Evolutionary conservation across 495 filamentous ascomycete genomes (phyloP).

Genomic region (Penicillium alfredii): DNA sequence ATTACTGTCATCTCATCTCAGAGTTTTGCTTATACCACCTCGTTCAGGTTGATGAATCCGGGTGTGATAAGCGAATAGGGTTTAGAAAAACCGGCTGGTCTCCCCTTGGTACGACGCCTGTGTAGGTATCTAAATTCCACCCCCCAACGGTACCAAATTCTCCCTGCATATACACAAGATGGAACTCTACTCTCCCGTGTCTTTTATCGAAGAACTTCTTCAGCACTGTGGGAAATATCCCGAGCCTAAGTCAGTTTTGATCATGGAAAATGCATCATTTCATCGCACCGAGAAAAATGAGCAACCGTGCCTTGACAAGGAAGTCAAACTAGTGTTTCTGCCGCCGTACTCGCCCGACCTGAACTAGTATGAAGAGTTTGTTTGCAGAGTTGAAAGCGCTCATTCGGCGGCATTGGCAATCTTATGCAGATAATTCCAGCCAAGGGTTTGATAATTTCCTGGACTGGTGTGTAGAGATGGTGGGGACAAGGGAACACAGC

Average conservation of each 20-base stretch:
- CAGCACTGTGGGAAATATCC: neutral
- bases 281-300: neutral
- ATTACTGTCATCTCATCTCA: conserved; percentile 4
- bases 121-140: neutral
- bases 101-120: neutral
- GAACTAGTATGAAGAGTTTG: conserved; percentile 4
- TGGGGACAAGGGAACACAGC: too few relatives aligned
- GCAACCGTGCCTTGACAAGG: neutral
- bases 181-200: neutral
- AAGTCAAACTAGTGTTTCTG: conserved; percentile 1
- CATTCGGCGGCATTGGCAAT: neutral
- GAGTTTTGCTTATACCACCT: neutral
- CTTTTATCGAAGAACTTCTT: neutral
- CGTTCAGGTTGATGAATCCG: neutral
- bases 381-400: neutral
- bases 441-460: neutral
- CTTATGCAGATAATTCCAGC: neutral
- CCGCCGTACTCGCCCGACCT: conserved; percentile 8
- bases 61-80: neutral
- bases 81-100: neutral
- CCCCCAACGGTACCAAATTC: neutral
- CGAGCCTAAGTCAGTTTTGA: neutral
- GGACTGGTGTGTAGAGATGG: too few relatives aligned
- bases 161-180: neutral
- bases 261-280: neutral